Conservation (phyloP, 768 basidiomycete species). For the Dacryopinax spathularia region DNA sequence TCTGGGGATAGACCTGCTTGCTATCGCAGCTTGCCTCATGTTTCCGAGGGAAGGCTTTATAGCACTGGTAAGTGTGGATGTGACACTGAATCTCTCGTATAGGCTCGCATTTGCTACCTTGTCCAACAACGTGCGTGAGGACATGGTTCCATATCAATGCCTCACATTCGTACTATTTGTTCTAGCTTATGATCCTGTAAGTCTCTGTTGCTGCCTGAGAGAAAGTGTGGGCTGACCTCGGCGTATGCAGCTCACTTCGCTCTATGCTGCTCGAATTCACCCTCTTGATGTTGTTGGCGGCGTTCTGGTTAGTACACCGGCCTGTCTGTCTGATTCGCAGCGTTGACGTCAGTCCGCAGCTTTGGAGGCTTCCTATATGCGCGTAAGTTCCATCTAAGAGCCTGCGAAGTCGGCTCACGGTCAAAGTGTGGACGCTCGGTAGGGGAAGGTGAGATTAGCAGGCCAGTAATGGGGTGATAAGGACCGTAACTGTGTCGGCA, state of each 20-base stretch:
- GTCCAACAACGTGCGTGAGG: conserved; percentile 30
- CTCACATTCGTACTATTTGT: background rate
- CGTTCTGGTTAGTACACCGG: conserved; percentile 39
- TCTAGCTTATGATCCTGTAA: conserved; percentile 28
- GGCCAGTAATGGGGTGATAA: conserved; percentile 6
- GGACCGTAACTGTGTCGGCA: no score
- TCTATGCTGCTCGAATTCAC: conserved; percentile 89
- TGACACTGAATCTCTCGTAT: background rate
- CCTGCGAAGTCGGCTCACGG: background rate
- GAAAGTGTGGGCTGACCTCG: conserved; percentile 33
- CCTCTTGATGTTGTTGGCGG: conserved; percentile 68
- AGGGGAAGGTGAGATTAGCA: conserved; percentile 1
- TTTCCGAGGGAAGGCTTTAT: conserved; percentile 52
- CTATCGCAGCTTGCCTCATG: conserved; percentile 77
- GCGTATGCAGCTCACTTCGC: conserved; percentile 63
- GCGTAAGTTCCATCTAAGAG: conserved; percentile 39
- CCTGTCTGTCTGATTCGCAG: background rate
- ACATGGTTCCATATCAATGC: background rate
- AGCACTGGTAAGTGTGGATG: background rate
- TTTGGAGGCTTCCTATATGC: conserved; percentile 89
- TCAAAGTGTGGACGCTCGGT: background rate
- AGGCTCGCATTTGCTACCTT: conserved; percentile 86
- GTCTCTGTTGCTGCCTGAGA: conserved; percentile 14
- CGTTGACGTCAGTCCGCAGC: conserved; percentile 12
- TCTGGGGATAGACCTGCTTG: conserved; percentile 68